Evolutionary conservation across 1,284 basidiomycete genomes (phyloP), one percentile per base, ranked within the genome.

Genomic region (Somion occarium): DNA sequence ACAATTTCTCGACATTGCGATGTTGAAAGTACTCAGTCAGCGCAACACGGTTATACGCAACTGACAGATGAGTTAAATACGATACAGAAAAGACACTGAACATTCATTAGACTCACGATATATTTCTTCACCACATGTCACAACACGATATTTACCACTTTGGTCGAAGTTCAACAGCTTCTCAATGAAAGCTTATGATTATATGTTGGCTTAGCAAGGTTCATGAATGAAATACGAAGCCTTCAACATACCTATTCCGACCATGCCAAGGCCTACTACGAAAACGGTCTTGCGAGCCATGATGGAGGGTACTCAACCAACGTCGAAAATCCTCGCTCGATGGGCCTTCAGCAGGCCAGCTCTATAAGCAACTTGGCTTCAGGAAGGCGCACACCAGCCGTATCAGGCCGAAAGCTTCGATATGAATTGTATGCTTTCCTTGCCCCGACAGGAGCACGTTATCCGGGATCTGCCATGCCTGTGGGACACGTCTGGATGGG

Each of bases 221-320:
- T 22, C 42, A 56, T 37, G 4, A 5, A 45, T 12, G 24, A 9
- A n/a, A 53, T 61, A 34, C 34, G 7, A 26, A 37, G 41, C 20
- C 24, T 30, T 19, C 25, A 15, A 58, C 69, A 54, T 59, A 76
- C 80, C 82, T 38, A 86, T 82, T 12, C 82, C 82, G 38, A 84
- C 81, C 84, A 86, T 85, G 22, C 84, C 85, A 5, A 87, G 71
- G 2, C 84, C 85, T 46, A 81, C 82, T 52, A 81, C 75, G 46
- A 79, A 73, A 44, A 80, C 59, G 1, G 64, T 65, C 55, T 67
- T 65, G 46, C 56, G 56, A 7, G 30, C 7, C 30, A 34, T 34
- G 30, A 15, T 34, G 7, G 30, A 7, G 7, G 30, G 15, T n/a
- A n/a, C 23, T 48, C 44, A 13, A 42, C 53, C 22, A 50, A 44